Evolutionary conservation across 2,329 filamentous ascomycete species (phyloP).

Genomic region (Incumbomyces lentus): DNA sequence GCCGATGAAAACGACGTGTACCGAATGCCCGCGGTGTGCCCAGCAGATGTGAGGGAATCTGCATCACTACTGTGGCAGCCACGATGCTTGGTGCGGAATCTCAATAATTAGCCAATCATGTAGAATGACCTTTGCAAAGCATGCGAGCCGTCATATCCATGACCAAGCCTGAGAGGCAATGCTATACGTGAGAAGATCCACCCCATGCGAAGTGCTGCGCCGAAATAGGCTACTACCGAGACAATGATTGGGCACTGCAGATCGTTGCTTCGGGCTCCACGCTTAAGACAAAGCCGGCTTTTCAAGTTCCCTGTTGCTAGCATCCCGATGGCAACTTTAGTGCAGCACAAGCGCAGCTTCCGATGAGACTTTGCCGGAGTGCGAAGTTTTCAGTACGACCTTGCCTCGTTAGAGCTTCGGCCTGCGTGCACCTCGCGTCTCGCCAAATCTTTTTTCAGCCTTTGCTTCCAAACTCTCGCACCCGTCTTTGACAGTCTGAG

Average conservation of each 20-base stretch:
- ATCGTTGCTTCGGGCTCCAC: conserved; percentile 3
- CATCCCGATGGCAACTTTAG: neutral
- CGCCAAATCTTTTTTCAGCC: conserved; percentile 6
- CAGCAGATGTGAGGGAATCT: neutral
- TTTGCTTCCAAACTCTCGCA: conserved; percentile 3
- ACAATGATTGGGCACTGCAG: conserved; percentile 5
- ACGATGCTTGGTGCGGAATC: conserved; percentile 1
- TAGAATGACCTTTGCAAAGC: neutral
- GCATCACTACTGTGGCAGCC: conserved; percentile 5
- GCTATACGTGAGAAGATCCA: too few relatives aligned
- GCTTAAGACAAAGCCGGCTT: conserved; percentile 1
- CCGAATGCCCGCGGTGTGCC: neutral
- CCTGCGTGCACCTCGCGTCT: neutral
- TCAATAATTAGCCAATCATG: conserved; percentile 1
- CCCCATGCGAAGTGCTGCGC: too few relatives aligned
- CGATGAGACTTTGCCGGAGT: neutral
- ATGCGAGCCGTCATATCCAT: neutral
- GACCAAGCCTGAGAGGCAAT: too few relatives aligned
- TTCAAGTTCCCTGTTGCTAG: conserved; percentile 1
- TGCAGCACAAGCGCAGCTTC: neutral
- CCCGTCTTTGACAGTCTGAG: neutral
- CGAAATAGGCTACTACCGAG: too few relatives aligned
- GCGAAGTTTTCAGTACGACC: conserved; percentile 7
- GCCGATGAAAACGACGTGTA: conserved; percentile 2
- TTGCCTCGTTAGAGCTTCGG: neutral